phyloP scores from a whole-genome alignment of 2,329 filamentous ascomycete genomes.

The Spiromastix sp. region DNA sequence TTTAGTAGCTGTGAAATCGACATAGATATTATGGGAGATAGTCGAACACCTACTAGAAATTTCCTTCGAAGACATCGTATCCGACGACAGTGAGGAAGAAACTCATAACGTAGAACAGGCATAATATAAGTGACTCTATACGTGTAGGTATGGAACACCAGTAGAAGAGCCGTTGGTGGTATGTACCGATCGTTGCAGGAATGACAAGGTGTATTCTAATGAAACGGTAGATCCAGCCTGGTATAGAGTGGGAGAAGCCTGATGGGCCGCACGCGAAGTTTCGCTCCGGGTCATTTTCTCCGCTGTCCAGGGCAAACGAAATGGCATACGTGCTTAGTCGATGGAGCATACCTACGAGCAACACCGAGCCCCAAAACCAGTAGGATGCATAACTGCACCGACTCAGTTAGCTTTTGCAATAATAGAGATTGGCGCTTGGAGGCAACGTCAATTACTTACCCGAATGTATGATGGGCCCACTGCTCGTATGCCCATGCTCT shows the following conservation, averaged over 20 bases:
- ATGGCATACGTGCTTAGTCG: conserved; percentile 18
- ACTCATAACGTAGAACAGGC: conserved; percentile 36
- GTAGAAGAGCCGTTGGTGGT: conserved; percentile 30
- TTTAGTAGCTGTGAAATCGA: too few species aligned
- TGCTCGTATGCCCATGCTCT: conserved; percentile 22
- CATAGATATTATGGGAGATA: neutral
- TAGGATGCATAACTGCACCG: conserved; percentile 23
- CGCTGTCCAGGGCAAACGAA: conserved; percentile 4
- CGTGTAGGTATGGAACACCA: conserved; percentile 40
- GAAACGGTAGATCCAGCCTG: conserved; percentile 18
- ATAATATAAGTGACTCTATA: conserved; percentile 35
- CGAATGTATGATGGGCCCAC: conserved; percentile 27
- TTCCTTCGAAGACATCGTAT: conserved; percentile 36
- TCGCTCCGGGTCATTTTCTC: conserved; percentile 11
- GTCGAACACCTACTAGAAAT: conserved; percentile 35
- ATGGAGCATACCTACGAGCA: conserved; percentile 25
- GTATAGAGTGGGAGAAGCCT: conserved; percentile 4
- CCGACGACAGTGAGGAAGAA: conserved; percentile 32
- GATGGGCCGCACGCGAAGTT: neutral
- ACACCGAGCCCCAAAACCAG: conserved; percentile 30
- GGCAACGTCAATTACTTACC: conserved; percentile 20
- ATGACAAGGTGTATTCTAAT: conserved; percentile 30
- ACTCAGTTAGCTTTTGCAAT: neutral
- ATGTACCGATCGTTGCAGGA: conserved; percentile 33
- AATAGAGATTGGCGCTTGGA: neutral